Percentiles rank a stretch among this genome's conserved stretches.
Conservation (phyloP, 768 basidiomycete genomes). For the Boletus sp. region DNA sequence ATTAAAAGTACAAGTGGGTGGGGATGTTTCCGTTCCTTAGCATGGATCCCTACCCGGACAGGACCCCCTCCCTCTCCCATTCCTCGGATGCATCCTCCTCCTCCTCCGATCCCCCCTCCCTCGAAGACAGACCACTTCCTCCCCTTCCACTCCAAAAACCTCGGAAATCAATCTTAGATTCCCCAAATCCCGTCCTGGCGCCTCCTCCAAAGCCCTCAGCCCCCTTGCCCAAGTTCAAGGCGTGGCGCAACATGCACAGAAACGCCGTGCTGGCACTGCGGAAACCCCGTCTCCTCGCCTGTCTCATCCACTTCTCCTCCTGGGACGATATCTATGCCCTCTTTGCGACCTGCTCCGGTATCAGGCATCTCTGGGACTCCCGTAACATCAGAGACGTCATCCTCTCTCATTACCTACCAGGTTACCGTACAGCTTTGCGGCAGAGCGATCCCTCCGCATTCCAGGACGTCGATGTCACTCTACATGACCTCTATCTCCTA, state of each 20-base stretch:
- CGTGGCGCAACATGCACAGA: constrained; percentile 31
- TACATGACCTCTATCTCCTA: constrained; percentile 63
- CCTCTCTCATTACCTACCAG: constrained; percentile 54
- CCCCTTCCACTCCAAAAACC: constrained; percentile 7
- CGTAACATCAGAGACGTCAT: constrained; percentile 38
- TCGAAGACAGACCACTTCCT: constrained; percentile 23
- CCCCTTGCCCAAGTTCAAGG: constrained; percentile 14
- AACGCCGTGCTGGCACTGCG: constrained; percentile 27
- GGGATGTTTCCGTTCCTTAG: constrained; percentile 16
- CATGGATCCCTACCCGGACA: constrained; percentile 26
- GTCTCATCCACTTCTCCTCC: constrained; percentile 29
- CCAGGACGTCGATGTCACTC: constrained; percentile 49
- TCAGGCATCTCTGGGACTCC: constrained; percentile 33
- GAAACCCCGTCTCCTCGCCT: constrained; percentile 35
- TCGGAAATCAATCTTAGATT: not conserved
- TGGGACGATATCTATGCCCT: constrained; percentile 45
- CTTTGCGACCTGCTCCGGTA: constrained; percentile 34
- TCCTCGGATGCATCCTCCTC: constrained; percentile 29
- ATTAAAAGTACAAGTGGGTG: not conserved
- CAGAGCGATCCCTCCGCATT: constrained; percentile 39
- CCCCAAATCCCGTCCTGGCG: not conserved
- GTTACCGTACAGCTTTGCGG: constrained; percentile 47
- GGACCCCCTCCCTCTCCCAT: constrained; percentile 28
- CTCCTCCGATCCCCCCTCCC: constrained; percentile 17
- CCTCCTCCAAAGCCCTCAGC: constrained; percentile 2